Percentiles rank a stretch among this genome's conserved stretches.
These are phyloP conservation scores for Prunus salicina DNA, from an alignment of 306 rosid genomes.

Conservation along the genomic window DNA sequence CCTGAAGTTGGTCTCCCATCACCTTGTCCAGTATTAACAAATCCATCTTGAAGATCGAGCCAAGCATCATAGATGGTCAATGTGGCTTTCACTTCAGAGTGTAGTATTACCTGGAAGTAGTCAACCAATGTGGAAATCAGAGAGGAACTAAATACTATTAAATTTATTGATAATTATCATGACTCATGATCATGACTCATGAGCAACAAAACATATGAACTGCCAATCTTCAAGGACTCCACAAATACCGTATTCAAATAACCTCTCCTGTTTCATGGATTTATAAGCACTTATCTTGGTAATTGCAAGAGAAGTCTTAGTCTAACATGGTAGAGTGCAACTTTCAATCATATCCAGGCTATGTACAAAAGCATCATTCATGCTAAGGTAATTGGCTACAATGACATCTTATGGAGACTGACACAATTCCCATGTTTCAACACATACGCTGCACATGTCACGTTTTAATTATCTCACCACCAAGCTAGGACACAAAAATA, in stretches of 20 bases:
- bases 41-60: slow-evolving; percentile 99
- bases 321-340: background rate
- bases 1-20: slow-evolving; percentile 72
- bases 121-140: slow-evolving; percentile 23
- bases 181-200: background rate
- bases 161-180: slow-evolving; percentile 15
- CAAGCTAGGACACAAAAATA: background rate
- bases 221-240: slow-evolving; percentile 1
- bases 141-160: slow-evolving; percentile 13
- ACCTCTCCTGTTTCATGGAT: slow-evolving; percentile 4
- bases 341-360: background rate
- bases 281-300: background rate
- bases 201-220: background rate
- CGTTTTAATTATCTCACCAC: background rate
- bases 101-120: slow-evolving; percentile 76
- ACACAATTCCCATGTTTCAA: slow-evolving; percentile 5
- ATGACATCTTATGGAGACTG: background rate
- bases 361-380: background rate
- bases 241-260: slow-evolving; percentile 5
- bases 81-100: slow-evolving; percentile 92
- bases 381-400: background rate
- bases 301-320: background rate
- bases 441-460: background rate
- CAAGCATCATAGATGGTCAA: slow-evolving; percentile 80
- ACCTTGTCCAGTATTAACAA: slow-evolving; percentile 65